These are phyloP conservation scores for Bothriochloa decipiens DNA, from an alignment of 176 grass and related monocot genomes.

Conservation along the genomic window DNA sequence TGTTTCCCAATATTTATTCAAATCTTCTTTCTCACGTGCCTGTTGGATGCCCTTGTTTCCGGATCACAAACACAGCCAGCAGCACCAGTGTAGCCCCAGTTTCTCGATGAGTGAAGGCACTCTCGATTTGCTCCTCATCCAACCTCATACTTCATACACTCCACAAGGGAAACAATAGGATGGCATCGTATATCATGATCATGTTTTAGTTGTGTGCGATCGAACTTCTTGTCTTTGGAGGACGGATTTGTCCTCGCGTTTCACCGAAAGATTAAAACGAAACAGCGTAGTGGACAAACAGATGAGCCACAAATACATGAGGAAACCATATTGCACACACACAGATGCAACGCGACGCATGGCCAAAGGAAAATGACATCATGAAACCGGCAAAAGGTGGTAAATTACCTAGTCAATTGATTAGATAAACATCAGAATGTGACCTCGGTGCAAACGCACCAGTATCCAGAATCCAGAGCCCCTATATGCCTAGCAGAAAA, in stretches of 20 bases:
- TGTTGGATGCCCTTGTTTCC: too few species aligned
- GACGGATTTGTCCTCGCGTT: background rate
- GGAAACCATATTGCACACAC: too few species aligned
- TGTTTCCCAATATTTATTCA: too few species aligned
- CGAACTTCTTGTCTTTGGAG: background rate
- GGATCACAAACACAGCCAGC: too few species aligned
- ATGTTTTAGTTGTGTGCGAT: background rate
- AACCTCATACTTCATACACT: too few species aligned
- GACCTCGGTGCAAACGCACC: background rate
- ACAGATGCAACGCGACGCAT: background rate
- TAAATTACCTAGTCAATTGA: conserved; percentile 28
- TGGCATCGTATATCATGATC: too few species aligned
- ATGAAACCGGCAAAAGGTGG: background rate
- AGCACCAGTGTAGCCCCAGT: too few species aligned
- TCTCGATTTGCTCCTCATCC: too few species aligned
- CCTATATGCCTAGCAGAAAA: conserved; percentile 16
- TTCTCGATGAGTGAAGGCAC: too few species aligned
- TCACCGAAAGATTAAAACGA: background rate
- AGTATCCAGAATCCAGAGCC: background rate
- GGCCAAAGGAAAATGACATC: background rate
- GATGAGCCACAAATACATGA: background rate
- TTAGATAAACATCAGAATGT: conserved; percentile 15
- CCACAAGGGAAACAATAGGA: too few species aligned
- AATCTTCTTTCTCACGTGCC: too few species aligned
- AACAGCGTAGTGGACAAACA: background rate